phyloP scores from a whole-genome alignment of 2,329 filamentous ascomycete genomes.

The Dactylellina leptospora region DNA sequence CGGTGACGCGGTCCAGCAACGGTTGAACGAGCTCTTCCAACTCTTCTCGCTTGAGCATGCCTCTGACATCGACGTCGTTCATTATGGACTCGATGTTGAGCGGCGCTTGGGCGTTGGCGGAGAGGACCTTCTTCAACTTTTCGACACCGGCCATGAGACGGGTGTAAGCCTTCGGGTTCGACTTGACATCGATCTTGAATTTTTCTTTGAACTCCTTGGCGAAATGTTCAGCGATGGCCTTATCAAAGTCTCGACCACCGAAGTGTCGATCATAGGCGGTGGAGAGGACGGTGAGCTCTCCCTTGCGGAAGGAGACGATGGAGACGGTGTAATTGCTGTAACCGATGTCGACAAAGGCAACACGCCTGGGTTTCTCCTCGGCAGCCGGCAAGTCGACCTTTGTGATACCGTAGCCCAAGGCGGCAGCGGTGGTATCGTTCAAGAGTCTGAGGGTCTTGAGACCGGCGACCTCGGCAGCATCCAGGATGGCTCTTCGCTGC shows the following conservation, averaged over 20 bases:
- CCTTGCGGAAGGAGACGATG: constrained; percentile 96
- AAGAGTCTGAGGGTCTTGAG: constrained; percentile 92
- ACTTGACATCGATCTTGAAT: constrained; percentile 94
- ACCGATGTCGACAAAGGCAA: constrained; percentile 92
- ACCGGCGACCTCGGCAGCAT: constrained; percentile 91
- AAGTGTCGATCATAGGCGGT: constrained; percentile 95
- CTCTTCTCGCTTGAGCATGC: constrained; percentile 91
- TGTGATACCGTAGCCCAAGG: constrained; percentile 96
- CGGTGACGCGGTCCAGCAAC: constrained; percentile 75
- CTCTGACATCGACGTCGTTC: constrained; percentile 92
- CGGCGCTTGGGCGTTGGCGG: constrained; percentile 89
- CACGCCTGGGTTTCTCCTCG: constrained; percentile 90
- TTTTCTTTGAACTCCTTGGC: constrained; percentile 96
- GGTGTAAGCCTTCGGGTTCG: constrained; percentile 86
- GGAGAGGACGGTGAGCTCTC: constrained; percentile 90
- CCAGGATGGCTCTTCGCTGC: constrained; percentile 87
- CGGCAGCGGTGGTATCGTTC: constrained; percentile 97
- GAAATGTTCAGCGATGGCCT: constrained; percentile 92
- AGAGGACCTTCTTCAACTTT: constrained; percentile 98
- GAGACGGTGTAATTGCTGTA: constrained; percentile 96
- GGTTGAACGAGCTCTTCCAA: constrained; percentile 90
- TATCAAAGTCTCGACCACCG: constrained; percentile 96
- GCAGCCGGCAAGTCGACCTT: constrained; percentile 88
- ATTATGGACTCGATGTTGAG: constrained; percentile 98
- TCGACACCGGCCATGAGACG: constrained; percentile 88